Percentiles rank a stretch among this genome's conserved stretches.
These are phyloP conservation scores for Magnaporthales sp. DNA, from an alignment of 2,329 filamentous ascomycete genomes.

Conservation along the genomic window DNA sequence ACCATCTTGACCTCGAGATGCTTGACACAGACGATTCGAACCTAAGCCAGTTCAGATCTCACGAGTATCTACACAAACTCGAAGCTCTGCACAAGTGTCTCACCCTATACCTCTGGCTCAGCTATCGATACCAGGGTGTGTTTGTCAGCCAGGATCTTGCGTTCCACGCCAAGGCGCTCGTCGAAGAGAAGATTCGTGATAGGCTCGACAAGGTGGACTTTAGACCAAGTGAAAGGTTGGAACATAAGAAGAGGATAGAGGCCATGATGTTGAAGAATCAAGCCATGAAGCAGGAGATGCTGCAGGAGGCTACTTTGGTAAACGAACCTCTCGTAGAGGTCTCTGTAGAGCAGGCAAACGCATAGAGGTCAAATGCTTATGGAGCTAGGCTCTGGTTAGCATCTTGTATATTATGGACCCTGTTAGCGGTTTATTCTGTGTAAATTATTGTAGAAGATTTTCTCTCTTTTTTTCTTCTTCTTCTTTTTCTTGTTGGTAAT, in stretches of 20 bases:
- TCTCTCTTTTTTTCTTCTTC: too few species aligned
- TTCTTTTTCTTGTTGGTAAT: too few species aligned
- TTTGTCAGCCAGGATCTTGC: conserved; percentile 70
- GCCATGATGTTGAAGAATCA: conserved; percentile 10
- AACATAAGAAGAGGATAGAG: conserved; percentile 18
- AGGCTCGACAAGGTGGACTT: conserved; percentile 50
- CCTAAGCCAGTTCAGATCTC: conserved; percentile 11
- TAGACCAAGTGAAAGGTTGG: conserved; percentile 24
- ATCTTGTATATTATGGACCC: neutral
- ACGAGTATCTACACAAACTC: conserved; percentile 54
- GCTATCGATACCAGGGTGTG: conserved; percentile 75
- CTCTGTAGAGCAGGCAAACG: neutral
- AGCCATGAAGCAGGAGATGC: conserved; percentile 11
- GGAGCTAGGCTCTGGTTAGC: neutral
- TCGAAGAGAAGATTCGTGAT: conserved; percentile 66
- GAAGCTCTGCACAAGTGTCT: conserved; percentile 76
- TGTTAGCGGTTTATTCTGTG: neutral
- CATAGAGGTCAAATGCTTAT: neutral
- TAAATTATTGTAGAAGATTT: too few species aligned
- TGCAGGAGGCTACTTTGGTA: conserved; percentile 6
- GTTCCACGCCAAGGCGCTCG: conserved; percentile 67
- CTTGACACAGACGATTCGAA: conserved; percentile 49
- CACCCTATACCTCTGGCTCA: conserved; percentile 86
- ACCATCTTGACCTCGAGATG: conserved; percentile 60
- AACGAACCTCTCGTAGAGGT: neutral